Evolutionary conservation across 352 stramenopile genomes (phyloP).

Genomic region (Globisporangium middletonii): DNA sequence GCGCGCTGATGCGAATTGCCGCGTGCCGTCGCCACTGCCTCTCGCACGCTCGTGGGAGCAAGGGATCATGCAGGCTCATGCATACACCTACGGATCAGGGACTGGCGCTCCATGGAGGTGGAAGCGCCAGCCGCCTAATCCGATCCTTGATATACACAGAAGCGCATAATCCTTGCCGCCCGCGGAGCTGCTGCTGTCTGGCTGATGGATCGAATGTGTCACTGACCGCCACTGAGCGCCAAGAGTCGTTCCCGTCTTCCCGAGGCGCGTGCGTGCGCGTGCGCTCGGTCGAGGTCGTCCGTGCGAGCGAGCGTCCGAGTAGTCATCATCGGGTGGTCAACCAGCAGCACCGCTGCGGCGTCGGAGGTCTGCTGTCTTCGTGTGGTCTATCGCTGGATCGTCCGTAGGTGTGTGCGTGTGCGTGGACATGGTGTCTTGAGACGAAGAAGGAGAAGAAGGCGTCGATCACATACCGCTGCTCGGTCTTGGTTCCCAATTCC

Average conservation of each 20-base stretch:
- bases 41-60: slow-evolving; percentile 14
- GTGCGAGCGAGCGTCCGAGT: slow-evolving; percentile 2
- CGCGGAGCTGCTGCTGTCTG: slow-evolving; percentile 10
- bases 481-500: slow-evolving; percentile 75
- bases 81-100: slow-evolving; percentile 84
- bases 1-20: no score
- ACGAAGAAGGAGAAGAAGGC: neutral
- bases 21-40: neutral
- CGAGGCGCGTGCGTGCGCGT: neutral
- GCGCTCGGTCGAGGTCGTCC: slow-evolving; percentile 9
- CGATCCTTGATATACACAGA: slow-evolving; percentile 86
- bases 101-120: slow-evolving; percentile 2
- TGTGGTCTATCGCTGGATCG: slow-evolving; percentile 10
- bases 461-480: slow-evolving; percentile 62
- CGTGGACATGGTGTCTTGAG: neutral
- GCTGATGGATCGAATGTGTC: slow-evolving; percentile 1
- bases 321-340: slow-evolving; percentile 4
- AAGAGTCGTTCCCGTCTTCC: slow-evolving; percentile 16
- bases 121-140: slow-evolving; percentile 33
- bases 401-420: slow-evolving; percentile 12
- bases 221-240: slow-evolving; percentile 3
- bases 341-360: slow-evolving; percentile 8
- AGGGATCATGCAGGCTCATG: slow-evolving; percentile 50
- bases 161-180: slow-evolving; percentile 37
- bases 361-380: slow-evolving; percentile 12